Conservation (phyloP, 306 rosid genomes). For the Macrotyloma uniflorum region DNA sequence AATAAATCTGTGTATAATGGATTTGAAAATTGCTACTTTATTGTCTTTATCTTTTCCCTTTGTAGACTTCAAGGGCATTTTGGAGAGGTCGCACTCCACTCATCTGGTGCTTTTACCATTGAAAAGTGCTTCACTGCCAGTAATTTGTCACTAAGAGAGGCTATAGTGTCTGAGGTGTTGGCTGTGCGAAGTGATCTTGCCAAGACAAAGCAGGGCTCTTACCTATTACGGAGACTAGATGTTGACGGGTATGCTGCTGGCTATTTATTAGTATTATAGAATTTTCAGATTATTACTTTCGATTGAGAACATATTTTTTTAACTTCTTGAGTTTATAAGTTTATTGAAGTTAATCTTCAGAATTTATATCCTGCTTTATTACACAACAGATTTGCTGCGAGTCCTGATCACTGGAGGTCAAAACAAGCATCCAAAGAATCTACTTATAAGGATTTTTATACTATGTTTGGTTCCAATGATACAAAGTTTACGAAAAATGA, state of each 20-base stretch:
- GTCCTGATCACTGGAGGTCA: constrained; percentile 92
- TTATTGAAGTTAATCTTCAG: background rate
- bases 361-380: constrained; percentile 32
- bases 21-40: constrained; percentile 12
- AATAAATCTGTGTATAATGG: constrained; percentile 10
- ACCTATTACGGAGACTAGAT: constrained; percentile 81
- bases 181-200: constrained; percentile 69
- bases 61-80: constrained; percentile 76
- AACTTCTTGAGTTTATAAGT: background rate
- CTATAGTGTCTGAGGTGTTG: constrained; percentile 79
- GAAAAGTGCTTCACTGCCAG: constrained; percentile 76
- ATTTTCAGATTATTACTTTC: constrained; percentile 26
- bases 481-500: constrained; percentile 48
- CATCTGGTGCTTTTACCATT: constrained; percentile 76
- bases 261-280: constrained; percentile 34
- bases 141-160: constrained; percentile 76
- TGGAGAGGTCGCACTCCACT: constrained; percentile 75
- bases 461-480: constrained; percentile 70
- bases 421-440: constrained; percentile 80
- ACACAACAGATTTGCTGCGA: constrained; percentile 64
- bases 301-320: background rate
- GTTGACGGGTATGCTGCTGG: constrained; percentile 69
- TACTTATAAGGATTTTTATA: constrained; percentile 64
- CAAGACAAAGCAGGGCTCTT: constrained; percentile 84
- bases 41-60: constrained; percentile 1